A percentile compares a stretch with the other conserved stretches of the same genome.
These are phyloP conservation scores for Pueraria montana DNA, from an alignment of 306 rosid genomes.

Conservation along the genomic window DNA sequence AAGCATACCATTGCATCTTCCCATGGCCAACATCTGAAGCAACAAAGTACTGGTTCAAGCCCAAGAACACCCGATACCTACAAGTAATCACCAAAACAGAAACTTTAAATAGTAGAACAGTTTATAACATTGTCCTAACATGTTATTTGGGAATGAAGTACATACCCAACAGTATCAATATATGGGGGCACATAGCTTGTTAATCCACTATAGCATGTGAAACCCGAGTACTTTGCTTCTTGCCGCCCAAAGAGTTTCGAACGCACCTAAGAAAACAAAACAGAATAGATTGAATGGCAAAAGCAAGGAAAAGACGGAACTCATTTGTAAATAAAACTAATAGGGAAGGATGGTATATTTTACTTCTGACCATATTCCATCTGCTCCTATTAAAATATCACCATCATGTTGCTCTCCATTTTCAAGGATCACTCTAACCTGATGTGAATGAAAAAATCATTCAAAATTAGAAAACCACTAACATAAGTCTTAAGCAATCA, in stretches of 20 bases:
- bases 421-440: constrained; percentile 57
- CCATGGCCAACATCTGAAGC: constrained; percentile 61
- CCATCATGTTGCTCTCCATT: constrained; percentile 59
- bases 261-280: constrained; percentile 53
- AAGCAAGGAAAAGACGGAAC: not conserved
- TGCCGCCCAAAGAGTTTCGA: constrained; percentile 56
- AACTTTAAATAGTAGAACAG: not conserved
- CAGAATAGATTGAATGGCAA: constrained; percentile 17
- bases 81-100: constrained; percentile 35
- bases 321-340: constrained; percentile 6
- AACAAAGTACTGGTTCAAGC: constrained; percentile 61
- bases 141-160: constrained; percentile 21
- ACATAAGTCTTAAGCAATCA: not conserved
- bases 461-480: not conserved
- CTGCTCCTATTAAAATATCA: constrained; percentile 60
- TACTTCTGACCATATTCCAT: constrained; percentile 67
- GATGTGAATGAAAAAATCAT: constrained; percentile 10
- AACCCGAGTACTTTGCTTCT: constrained; percentile 57
- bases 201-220: constrained; percentile 61
- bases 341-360: constrained; percentile 45
- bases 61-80: constrained; percentile 62
- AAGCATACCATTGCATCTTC: constrained; percentile 66
- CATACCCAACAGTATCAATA: constrained; percentile 57
- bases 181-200: constrained; percentile 56
- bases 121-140: constrained; percentile 1